These are phyloP conservation scores for Paraphaeosphaeria sporulosa DNA, from an alignment of 2,329 filamentous ascomycete species.

Conservation along the genomic window DNA sequence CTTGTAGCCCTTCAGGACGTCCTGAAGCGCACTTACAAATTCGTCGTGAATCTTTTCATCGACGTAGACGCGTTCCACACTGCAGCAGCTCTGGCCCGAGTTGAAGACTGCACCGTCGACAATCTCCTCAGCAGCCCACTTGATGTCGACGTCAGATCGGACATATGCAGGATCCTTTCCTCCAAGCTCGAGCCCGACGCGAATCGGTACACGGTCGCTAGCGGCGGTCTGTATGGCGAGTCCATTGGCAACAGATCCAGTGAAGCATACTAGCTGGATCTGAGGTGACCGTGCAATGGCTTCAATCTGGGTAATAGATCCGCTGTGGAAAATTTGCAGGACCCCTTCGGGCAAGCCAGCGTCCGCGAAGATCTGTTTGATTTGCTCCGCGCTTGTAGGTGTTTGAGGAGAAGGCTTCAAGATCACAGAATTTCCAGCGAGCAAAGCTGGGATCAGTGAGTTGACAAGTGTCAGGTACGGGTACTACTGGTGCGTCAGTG, in stretches of 20 bases:
- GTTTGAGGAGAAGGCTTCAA: conserved; percentile 96
- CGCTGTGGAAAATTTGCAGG: conserved; percentile 91
- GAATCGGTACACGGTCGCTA: conserved; percentile 77
- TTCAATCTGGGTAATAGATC: conserved; percentile 78
- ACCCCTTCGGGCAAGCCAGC: conserved; percentile 85
- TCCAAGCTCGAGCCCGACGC: conserved; percentile 88
- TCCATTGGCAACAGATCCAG: conserved; percentile 88
- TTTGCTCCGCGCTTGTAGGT: conserved; percentile 87
- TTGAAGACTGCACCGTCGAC: conserved; percentile 98
- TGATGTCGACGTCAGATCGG: conserved; percentile 82
- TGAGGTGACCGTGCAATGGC: conserved; percentile 78
- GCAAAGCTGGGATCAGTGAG: conserved; percentile 87
- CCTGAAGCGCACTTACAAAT: conserved; percentile 80
- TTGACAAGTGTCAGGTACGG: conserved; percentile 94
- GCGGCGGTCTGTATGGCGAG: conserved; percentile 86
- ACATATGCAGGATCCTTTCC: conserved; percentile 96
- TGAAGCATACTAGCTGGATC: conserved; percentile 87
- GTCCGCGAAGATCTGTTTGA: conserved; percentile 76
- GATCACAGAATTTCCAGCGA: conserved; percentile 90
- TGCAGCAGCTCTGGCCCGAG: conserved; percentile 97
- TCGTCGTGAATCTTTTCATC: conserved; percentile 82
- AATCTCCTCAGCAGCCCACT: conserved; percentile 92
- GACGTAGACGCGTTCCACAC: conserved; percentile 90
- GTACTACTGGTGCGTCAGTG: conserved; percentile 67
- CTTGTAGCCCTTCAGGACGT: conserved; percentile 78